Base-by-base conservation (phyloP, 345 rosid genomes). In the Streptanthus diversifolius region DNA sequence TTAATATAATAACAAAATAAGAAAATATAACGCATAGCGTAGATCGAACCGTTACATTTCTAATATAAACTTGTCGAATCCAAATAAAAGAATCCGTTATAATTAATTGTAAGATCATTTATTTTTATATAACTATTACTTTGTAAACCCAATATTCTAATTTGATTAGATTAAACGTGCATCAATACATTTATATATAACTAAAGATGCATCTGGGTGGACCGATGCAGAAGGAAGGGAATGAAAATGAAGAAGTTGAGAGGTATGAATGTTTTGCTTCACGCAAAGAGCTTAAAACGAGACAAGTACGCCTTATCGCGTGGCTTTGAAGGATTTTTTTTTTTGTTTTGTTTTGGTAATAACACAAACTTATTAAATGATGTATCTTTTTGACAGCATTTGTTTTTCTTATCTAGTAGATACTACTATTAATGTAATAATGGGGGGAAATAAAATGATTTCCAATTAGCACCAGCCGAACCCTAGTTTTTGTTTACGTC, bases 261-360 rank as follows among this genome's bases (percentile, higher is more conserved):
- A 77, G 61, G 41, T 75, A 79, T 84, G 83, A 93, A 84, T 87
- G 96, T 85, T 84, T 93, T 90, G 92, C 96, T 93, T 93, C 92
- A 93, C 98, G 98, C 97, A 90, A 93, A 83, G 89, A 81, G 92
- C 93, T 86, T 80, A 84, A 76, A 77, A 71, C 57, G 85, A 77
- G 79, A 77, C 74, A 70, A 82, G 71, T 87, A 87, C 90, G 90
- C 89, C 86, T 81, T 78, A 76, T 87, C 91, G 97, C 98, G 88
- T 89, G 81, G 92, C 98, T 88, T 89, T 85, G 47, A 82, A 70
- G 66, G 73, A 14, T 24, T 65, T 66, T 36, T 72, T 55, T 9
- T 10, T 35, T 35, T 35, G 33, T 19, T 40, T 40, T 3, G n/a
- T 59, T 49, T 27, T 14, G 53, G 75, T 25, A 76, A 62, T 62